phyloP scores from a whole-genome alignment of 148 eudicot species.

The Chenopodium album region DNA sequence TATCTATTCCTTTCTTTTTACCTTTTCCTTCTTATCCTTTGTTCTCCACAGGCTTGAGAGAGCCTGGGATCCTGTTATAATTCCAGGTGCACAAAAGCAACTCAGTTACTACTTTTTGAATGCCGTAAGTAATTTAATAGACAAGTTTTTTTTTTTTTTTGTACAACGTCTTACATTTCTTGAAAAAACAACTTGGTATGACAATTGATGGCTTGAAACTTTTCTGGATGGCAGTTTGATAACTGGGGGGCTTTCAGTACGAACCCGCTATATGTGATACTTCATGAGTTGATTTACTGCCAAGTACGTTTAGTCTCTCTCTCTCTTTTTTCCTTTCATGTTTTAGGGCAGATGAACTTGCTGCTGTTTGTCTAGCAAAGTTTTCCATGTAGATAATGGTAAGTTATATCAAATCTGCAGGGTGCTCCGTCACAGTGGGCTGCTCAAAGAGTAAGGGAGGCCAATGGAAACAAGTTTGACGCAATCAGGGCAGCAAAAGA shows the following conservation, averaged over 20 bases:
- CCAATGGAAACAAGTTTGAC: conserved; percentile 60
- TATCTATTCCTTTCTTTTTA: neutral
- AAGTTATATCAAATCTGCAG: conserved; percentile 36
- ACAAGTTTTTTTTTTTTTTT: too few relatives aligned
- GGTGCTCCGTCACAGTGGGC: conserved; percentile 92
- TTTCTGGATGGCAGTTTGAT: conserved; percentile 64
- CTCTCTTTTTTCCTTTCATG: neutral
- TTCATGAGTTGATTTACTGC: conserved; percentile 89
- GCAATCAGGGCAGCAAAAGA: conserved; percentile 87
- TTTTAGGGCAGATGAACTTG: neutral
- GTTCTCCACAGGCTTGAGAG: conserved; percentile 65
- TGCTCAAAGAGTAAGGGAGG: conserved; percentile 75
- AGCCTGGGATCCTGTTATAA: conserved; percentile 89
- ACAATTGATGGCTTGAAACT: conserved; percentile 16
- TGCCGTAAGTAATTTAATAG: conserved; percentile 56
- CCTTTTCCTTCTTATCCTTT: neutral
- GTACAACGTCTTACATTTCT: too few relatives aligned
- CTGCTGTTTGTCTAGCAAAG: neutral
- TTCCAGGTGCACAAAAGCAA: conserved; percentile 65
- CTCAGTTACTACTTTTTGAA: conserved; percentile 81
- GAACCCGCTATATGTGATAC: conserved; percentile 80
- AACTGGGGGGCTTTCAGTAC: conserved; percentile 67
- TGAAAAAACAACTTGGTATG: neutral
- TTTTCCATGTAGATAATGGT: neutral
- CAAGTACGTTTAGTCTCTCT: conserved; percentile 47